phyloP scores from a whole-genome alignment of 495 filamentous ascomycete species.

The Daldinia childiae region DNA sequence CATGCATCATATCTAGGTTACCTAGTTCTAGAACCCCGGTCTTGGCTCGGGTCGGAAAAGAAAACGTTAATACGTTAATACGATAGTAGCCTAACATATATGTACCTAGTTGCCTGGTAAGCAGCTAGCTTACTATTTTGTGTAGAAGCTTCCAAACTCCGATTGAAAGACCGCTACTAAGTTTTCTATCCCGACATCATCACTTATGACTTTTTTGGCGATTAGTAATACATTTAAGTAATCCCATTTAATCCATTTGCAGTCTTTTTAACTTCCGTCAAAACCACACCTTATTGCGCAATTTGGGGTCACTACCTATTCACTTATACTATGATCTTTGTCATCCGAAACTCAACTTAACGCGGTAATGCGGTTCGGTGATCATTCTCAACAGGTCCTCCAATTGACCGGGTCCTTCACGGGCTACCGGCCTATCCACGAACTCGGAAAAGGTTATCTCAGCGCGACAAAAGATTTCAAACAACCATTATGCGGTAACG shows the following conservation, averaged over 20 bases:
- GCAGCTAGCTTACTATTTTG: conserved; percentile 11
- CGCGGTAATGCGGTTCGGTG: conserved; percentile 46
- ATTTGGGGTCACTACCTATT: conserved; percentile 28
- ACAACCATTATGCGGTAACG: conserved; percentile 84
- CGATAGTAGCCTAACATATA: background rate
- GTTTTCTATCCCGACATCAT: conserved; percentile 33
- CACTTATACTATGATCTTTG: conserved; percentile 45
- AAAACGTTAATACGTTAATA: background rate
- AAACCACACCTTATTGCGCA: conserved; percentile 39
- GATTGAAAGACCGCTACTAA: conserved; percentile 26
- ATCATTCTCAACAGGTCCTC: conserved; percentile 55
- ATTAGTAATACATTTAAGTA: conserved; percentile 25
- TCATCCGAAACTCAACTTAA: conserved; percentile 34
- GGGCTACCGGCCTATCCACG: conserved; percentile 54
- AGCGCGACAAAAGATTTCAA: conserved; percentile 49
- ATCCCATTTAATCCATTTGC: background rate
- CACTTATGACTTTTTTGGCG: background rate
- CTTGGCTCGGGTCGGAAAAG: background rate
- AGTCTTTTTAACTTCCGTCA: conserved; percentile 43
- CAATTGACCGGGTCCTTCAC: conserved; percentile 63
- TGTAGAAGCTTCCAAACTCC: conserved; percentile 30
- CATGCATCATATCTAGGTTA: background rate
- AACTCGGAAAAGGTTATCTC: conserved; percentile 59
- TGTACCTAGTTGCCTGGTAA: background rate
- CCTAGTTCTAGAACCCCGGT: background rate